A percentile compares a stretch with the other conserved stretches of the same genome.
These are phyloP conservation scores for Phytophthora parvispora DNA, from an alignment of 352 stramenopile genomes.

Conservation along the genomic window DNA sequence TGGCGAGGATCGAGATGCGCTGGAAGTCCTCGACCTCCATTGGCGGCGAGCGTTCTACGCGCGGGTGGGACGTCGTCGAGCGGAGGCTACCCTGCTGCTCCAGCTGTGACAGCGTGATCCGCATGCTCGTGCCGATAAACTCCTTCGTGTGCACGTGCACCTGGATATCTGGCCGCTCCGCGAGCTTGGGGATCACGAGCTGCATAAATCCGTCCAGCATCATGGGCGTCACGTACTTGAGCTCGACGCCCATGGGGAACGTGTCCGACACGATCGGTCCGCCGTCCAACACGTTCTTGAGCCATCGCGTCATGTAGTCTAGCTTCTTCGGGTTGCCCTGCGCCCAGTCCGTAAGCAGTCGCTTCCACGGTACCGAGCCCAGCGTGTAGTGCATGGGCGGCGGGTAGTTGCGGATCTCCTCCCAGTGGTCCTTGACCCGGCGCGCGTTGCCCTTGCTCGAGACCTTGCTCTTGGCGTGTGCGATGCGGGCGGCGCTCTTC, in stretches of 20 bases:
- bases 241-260: slow-evolving; percentile 90
- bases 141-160: slow-evolving; percentile 93
- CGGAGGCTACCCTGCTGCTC: slow-evolving; percentile 39
- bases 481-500: slow-evolving; percentile 75
- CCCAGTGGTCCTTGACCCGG: slow-evolving; percentile 90
- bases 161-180: slow-evolving; percentile 85
- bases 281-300: slow-evolving; percentile 91
- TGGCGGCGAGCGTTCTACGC: slow-evolving; percentile 43
- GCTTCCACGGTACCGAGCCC: slow-evolving; percentile 89
- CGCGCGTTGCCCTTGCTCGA: slow-evolving; percentile 81
- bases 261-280: slow-evolving; percentile 88
- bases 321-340: slow-evolving; percentile 92
- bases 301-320: slow-evolving; percentile 92
- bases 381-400: slow-evolving; percentile 87
- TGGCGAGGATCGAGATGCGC: slow-evolving; percentile 74
- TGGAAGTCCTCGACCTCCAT: slow-evolving; percentile 78
- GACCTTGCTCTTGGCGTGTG: slow-evolving; percentile 76
- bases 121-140: slow-evolving; percentile 93
- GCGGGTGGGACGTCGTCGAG: slow-evolving; percentile 9
- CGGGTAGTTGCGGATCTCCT: slow-evolving; percentile 90
- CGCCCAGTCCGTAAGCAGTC: slow-evolving; percentile 87
- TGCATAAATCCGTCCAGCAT: slow-evolving; percentile 94
- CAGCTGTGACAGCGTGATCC: slow-evolving; percentile 83
- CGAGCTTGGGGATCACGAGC: slow-evolving; percentile 89
- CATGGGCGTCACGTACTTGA: slow-evolving; percentile 93